These are phyloP conservation scores for Apiospora hydei DNA, from an alignment of 2,329 filamentous ascomycete species.

Conservation along the genomic window DNA sequence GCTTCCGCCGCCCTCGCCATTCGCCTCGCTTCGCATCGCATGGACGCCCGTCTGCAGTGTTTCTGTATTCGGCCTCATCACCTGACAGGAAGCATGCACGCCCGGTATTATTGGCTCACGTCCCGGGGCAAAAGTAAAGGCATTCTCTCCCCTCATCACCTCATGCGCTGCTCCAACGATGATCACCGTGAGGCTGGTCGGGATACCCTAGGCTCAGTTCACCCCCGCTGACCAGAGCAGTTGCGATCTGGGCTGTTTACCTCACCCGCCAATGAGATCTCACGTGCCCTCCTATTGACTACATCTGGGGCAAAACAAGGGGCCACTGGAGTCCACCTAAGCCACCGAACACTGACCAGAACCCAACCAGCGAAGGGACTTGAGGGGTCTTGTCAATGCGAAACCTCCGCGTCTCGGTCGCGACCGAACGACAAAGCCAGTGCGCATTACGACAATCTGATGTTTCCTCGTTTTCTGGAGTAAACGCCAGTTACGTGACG, in stretches of 20 bases:
- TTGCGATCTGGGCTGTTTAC: neutral
- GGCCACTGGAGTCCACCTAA: neutral
- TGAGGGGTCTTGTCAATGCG: neutral
- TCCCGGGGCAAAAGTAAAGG: neutral
- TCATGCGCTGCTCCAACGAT: slow-evolving; percentile 3
- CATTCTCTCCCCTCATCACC: neutral
- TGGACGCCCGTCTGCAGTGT: neutral
- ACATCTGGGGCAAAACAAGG: slow-evolving; percentile 1
- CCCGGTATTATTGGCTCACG: slow-evolving; percentile 2
- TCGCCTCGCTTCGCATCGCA: neutral
- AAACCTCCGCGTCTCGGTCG: slow-evolving; percentile 11
- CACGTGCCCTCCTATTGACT: slow-evolving; percentile 18
- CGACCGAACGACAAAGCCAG: neutral
- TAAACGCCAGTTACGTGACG: neutral
- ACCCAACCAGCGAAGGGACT: neutral
- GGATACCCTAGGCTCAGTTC: neutral
- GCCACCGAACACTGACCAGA: neutral
- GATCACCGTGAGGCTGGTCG: slow-evolving; percentile 11
- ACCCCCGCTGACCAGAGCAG: neutral
- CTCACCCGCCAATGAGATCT: neutral
- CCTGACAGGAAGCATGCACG: slow-evolving; percentile 1
- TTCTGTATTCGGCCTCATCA: slow-evolving; percentile 4
- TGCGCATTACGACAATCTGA: slow-evolving; percentile 17
- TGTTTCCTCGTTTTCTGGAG: neutral
- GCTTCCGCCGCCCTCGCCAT: neutral